A percentile compares a stretch with the other conserved stretches of the same genome.
These are phyloP conservation scores for Kalmanozyma brasiliensis DNA, from an alignment of 1,284 basidiomycete species.

Conservation along the genomic window DNA sequence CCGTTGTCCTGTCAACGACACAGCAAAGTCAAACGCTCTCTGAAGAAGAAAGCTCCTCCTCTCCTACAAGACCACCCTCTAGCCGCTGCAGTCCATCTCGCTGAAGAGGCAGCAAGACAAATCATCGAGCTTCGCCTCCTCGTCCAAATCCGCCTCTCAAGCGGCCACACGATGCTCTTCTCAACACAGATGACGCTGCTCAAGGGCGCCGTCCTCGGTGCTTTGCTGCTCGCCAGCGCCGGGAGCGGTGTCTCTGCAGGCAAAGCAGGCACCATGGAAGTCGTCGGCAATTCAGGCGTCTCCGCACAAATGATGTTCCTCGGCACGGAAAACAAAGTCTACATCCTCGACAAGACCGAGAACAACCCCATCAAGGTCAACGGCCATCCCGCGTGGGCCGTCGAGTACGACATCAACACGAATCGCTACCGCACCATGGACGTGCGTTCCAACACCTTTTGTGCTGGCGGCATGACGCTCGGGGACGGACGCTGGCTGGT, in stretches of 20 bases:
- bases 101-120: too few species aligned
- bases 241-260: slow-evolving; percentile 15
- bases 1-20: too few species aligned
- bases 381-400: slow-evolving; percentile 58
- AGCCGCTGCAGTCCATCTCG: too few species aligned
- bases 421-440: slow-evolving; percentile 48
- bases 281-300: slow-evolving; percentile 60
- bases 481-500: slow-evolving; percentile 57
- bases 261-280: slow-evolving; percentile 46
- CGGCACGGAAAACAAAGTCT: slow-evolving; percentile 52
- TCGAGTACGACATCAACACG: slow-evolving; percentile 53
- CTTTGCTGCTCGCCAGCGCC: slow-evolving; percentile 17
- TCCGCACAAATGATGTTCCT: slow-evolving; percentile 64
- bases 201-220: slow-evolving; percentile 25
- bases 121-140: not conserved
- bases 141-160: not conserved
- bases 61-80: too few species aligned
- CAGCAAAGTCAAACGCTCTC: too few species aligned
- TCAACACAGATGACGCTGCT: slow-evolving; percentile 15
- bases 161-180: slow-evolving; percentile 6
- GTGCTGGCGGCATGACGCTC: slow-evolving; percentile 58
- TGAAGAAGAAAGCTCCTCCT: too few species aligned
- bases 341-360: slow-evolving; percentile 64
- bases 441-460: slow-evolving; percentile 60
- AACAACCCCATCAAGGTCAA: slow-evolving; percentile 52